A percentile compares a stretch with the other conserved stretches of the same genome.
Conservation (phyloP, 2,329 filamentous ascomycete species). For the Davidsoniella eucalypti region DNA sequence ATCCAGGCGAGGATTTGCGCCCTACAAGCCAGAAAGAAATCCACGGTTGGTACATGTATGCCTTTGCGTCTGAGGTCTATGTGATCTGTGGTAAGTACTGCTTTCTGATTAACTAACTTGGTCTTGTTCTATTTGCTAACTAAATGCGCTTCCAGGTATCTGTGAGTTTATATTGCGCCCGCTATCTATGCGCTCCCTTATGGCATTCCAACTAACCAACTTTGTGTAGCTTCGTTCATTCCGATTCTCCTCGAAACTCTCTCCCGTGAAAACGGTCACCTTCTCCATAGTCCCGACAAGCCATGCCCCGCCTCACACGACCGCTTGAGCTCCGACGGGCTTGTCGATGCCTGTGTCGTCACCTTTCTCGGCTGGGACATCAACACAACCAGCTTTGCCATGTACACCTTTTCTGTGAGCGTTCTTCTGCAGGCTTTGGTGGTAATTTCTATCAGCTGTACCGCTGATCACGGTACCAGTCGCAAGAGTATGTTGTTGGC, state of each 20-base stretch:
- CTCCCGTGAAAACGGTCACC: conserved; percentile 77
- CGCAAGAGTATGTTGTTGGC: conserved; percentile 71
- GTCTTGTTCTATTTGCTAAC: conserved; percentile 2
- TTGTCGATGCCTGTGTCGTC: conserved; percentile 54
- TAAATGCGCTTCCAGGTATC: conserved; percentile 15
- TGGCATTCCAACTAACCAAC: neutral
- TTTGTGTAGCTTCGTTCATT: conserved; percentile 63
- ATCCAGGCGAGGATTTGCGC: conserved; percentile 73
- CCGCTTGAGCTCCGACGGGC: conserved; percentile 22
- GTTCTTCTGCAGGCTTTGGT: conserved; percentile 77
- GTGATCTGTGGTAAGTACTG: conserved; percentile 61
- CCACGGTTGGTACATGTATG: conserved; percentile 88
- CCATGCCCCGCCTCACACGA: conserved; percentile 55
- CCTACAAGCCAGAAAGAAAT: conserved; percentile 78
- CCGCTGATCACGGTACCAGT: conserved; percentile 84
- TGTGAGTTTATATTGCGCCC: conserved; percentile 15
- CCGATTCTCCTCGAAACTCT: conserved; percentile 90
- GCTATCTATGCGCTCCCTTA: neutral
- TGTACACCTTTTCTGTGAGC: conserved; percentile 94
- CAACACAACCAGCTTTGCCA: conserved; percentile 92
- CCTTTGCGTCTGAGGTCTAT: conserved; percentile 92
- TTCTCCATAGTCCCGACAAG: conserved; percentile 58
- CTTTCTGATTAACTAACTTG: neutral
- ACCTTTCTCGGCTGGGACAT: conserved; percentile 68
- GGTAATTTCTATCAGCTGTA: conserved; percentile 91